Conservation (phyloP, 2,329 filamentous ascomycete genomes). For the Xylariaceae sp. region DNA sequence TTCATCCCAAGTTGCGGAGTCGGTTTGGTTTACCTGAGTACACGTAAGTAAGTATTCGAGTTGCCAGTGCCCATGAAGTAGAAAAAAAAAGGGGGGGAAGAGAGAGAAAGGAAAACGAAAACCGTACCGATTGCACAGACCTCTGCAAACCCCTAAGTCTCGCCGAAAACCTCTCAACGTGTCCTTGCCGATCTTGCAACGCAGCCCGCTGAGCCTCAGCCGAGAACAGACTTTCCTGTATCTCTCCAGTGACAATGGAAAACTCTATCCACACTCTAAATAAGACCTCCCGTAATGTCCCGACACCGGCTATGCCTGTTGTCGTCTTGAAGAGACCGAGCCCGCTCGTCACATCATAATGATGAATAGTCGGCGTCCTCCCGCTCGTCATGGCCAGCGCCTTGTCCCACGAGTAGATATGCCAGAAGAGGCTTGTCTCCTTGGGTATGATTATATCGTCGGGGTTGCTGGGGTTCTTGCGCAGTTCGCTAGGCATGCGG, state of each 20-base stretch:
- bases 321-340: slow-evolving; percentile 5
- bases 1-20: slow-evolving; percentile 10
- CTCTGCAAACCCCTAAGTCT: slow-evolving; percentile 15
- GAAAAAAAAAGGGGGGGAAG: background rate
- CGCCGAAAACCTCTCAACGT: slow-evolving; percentile 18
- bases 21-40: slow-evolving; percentile 3
- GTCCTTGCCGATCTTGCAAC: slow-evolving; percentile 17
- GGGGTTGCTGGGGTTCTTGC: too few relatives aligned
- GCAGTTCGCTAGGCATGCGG: slow-evolving; percentile 19
- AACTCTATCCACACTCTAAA: slow-evolving; percentile 21
- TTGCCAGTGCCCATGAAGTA: background rate
- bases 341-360: slow-evolving; percentile 26
- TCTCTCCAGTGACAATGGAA: slow-evolving; percentile 23
- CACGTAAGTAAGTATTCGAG: background rate
- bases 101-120: background rate
- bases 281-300: slow-evolving; percentile 17
- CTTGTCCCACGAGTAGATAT: slow-evolving; percentile 29
- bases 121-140: slow-evolving; percentile 17
- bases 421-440: slow-evolving; percentile 26
- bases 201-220: slow-evolving; percentile 21
- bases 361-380: slow-evolving; percentile 26
- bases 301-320: too few relatives aligned
- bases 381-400: slow-evolving; percentile 28
- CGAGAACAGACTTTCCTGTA: slow-evolving; percentile 25
- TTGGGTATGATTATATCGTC: slow-evolving; percentile 1